phyloP scores from a whole-genome alignment of 1,139 yeast genomes.

The Torulaspora pretoriensis region DNA sequence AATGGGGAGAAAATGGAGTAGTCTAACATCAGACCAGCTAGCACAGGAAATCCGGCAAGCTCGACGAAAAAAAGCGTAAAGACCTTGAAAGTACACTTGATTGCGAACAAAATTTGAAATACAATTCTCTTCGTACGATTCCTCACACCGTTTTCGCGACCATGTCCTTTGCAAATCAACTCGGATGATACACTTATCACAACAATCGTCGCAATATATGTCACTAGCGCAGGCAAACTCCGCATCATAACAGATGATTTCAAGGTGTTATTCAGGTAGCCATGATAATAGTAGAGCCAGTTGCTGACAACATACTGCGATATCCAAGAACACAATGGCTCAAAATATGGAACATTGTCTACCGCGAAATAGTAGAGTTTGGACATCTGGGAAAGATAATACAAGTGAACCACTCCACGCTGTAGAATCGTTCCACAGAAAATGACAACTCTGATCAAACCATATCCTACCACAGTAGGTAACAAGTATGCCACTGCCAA shows the following conservation, averaged over 20 bases:
- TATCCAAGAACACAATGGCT: conserved; percentile 10
- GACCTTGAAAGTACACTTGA: conserved; percentile 66
- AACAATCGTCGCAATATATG: conserved; percentile 46
- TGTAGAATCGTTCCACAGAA: conserved; percentile 13
- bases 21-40: conserved; percentile 78
- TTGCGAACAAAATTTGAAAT: conserved; percentile 51
- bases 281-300: conserved; percentile 15
- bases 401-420: conserved; percentile 19
- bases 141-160: conserved; percentile 44
- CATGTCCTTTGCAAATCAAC: conserved; percentile 44
- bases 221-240: conserved; percentile 43
- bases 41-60: conserved; percentile 75
- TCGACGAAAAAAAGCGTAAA: conserved; percentile 73
- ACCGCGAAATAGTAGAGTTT: conserved; percentile 9
- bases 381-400: conserved; percentile 11
- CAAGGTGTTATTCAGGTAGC: conserved; percentile 21
- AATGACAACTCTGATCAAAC: conserved; percentile 22
- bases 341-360: conserved; percentile 11
- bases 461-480: conserved; percentile 51
- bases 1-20: conserved; percentile 58
- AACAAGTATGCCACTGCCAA: conserved; percentile 48
- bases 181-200: conserved; percentile 45
- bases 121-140: conserved; percentile 40
- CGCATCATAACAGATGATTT: conserved; percentile 26
- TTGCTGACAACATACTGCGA: conserved; percentile 6